Evolutionary conservation across 306 rosid species (phyloP).

Genomic region (Dryas drummondii): DNA sequence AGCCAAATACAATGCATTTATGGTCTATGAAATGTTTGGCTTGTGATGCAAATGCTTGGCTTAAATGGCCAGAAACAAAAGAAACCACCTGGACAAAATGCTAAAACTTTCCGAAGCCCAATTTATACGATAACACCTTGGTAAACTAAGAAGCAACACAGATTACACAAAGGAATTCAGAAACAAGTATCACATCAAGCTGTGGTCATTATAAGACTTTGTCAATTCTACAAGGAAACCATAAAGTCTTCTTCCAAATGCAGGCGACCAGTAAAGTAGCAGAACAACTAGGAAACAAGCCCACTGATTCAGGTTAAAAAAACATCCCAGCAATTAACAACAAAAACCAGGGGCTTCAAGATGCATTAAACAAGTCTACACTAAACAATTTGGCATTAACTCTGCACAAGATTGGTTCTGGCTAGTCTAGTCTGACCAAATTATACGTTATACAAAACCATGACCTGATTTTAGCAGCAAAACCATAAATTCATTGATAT

Average conservation of each 20-base stretch:
- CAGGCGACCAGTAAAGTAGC: not conserved
- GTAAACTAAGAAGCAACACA: not conserved
- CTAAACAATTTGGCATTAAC: not conserved
- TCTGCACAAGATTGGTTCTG: no score
- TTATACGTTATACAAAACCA: not conserved
- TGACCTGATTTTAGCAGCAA: not conserved
- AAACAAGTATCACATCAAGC: conserved; percentile 5
- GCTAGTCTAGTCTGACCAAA: not conserved
- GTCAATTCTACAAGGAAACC: not conserved
- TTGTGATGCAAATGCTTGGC: not conserved
- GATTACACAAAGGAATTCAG: conserved; percentile 6
- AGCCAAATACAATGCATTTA: not conserved
- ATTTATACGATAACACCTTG: not conserved
- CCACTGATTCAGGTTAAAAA: not conserved
- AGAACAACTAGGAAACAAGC: not conserved
- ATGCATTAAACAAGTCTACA: not conserved
- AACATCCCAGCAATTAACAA: not conserved
- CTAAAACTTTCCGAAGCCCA: not conserved
- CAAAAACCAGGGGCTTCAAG: not conserved
- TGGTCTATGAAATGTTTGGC: not conserved
- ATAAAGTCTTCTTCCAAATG: not conserved
- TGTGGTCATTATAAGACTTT: not conserved
- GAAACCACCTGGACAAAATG: not conserved
- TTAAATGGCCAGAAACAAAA: not conserved
- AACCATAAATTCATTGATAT: not conserved